Percentiles rank a stretch among this genome's conserved stretches.
Conservation (phyloP, 2,329 filamentous ascomycete genomes). For the Parastagonospora nodorum region DNA sequence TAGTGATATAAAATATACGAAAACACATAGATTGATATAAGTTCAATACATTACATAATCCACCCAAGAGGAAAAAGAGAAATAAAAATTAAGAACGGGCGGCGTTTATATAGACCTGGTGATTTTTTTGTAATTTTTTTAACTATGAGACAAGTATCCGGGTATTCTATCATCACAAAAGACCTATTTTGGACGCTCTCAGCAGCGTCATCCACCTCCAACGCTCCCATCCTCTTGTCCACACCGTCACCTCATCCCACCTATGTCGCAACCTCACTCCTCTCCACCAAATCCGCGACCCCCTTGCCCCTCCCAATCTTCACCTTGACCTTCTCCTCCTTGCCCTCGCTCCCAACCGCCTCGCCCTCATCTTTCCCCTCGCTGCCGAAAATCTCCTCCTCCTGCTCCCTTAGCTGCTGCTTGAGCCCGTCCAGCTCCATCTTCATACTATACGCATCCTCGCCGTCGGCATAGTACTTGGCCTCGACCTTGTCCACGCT, state of each 20-base stretch:
- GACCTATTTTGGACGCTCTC: no score
- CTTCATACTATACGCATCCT: slow-evolving; percentile 94
- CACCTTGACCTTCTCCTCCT: slow-evolving; percentile 66
- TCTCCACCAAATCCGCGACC: slow-evolving; percentile 78
- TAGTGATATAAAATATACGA: no score
- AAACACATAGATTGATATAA: no score
- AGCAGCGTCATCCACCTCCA: no score
- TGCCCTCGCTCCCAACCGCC: slow-evolving; percentile 41
- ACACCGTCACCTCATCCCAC: neutral
- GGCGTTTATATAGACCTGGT: no score
- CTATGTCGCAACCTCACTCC: slow-evolving; percentile 56
- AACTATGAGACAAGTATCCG: no score
- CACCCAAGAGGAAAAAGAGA: no score
- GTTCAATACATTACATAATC: no score
- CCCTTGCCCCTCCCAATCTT: slow-evolving; percentile 81
- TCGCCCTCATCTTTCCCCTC: slow-evolving; percentile 46
- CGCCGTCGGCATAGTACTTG: slow-evolving; percentile 96
- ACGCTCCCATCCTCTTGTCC: no score
- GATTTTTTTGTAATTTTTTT: no score
- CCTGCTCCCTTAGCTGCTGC: slow-evolving; percentile 56
- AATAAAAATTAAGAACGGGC: no score
- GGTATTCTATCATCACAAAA: no score
- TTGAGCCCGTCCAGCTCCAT: slow-evolving; percentile 72
- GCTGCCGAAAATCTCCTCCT: slow-evolving; percentile 43
- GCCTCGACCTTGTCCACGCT: slow-evolving; percentile 62